phyloP scores from a whole-genome alignment of 768 basidiomycete species.

The Pulveroboletus sp. region DNA sequence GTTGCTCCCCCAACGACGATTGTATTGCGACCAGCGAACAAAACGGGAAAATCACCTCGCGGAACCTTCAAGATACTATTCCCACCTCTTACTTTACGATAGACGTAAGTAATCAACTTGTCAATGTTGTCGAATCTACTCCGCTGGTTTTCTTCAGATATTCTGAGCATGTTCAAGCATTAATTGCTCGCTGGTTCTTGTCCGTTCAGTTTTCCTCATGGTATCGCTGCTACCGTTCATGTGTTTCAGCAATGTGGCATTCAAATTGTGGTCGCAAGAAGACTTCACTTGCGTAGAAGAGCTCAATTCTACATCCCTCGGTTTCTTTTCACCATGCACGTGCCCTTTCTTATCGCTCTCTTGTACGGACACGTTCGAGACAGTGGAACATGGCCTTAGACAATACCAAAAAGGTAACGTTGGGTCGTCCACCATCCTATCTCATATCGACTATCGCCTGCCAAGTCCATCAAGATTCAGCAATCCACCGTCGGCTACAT shows the following conservation, averaged over 20 bases:
- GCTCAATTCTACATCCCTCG: not conserved
- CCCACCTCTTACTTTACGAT: too few relatives aligned
- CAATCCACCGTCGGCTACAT: conserved; percentile 8
- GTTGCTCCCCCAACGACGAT: too few relatives aligned
- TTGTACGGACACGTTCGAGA: not conserved
- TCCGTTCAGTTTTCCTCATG: not conserved
- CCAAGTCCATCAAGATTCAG: not conserved
- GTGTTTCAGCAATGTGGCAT: not conserved
- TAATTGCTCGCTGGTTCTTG: not conserved
- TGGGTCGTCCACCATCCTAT: too few relatives aligned
- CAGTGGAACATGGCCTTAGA: not conserved
- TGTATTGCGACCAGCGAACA: too few relatives aligned
- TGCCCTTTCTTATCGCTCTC: not conserved
- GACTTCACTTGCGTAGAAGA: conserved; percentile 1
- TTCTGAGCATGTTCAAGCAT: too few relatives aligned
- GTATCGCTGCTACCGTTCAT: not conserved
- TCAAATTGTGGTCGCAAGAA: not conserved
- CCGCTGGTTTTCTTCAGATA: too few relatives aligned
- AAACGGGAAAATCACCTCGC: too few relatives aligned
- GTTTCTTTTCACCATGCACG: not conserved
- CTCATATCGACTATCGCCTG: too few relatives aligned
- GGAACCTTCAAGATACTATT: too few relatives aligned
- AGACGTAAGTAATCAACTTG: too few relatives aligned
- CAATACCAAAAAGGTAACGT: conserved; percentile 4
- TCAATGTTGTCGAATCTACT: too few relatives aligned